Conservation (phyloP, 2,329 filamentous ascomycete genomes). For the Sporothrix phasma region DNA sequence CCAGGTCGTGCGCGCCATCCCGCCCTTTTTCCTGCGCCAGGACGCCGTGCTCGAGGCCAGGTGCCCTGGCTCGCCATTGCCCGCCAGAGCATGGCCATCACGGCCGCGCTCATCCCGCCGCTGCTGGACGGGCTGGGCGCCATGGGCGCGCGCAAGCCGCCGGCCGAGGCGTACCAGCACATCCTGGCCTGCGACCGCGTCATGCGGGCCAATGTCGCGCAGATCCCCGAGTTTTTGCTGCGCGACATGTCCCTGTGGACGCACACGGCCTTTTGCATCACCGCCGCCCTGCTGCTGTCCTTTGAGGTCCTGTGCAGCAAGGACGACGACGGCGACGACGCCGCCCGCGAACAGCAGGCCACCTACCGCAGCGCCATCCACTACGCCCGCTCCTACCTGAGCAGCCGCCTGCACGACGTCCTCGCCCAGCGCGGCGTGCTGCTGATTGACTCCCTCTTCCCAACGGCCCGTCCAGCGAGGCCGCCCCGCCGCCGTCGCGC, state of each 20-base stretch:
- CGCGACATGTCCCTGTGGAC: conserved; percentile 23
- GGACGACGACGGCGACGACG: neutral
- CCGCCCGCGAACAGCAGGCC: neutral
- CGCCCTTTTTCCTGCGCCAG: conserved; percentile 25
- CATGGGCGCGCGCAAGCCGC: conserved; percentile 22
- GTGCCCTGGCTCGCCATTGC: conserved; percentile 28
- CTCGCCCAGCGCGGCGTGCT: conserved; percentile 20
- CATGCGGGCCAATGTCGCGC: conserved; percentile 25
- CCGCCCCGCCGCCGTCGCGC: neutral
- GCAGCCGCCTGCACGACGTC: conserved; percentile 17
- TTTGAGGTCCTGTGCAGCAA: conserved; percentile 20
- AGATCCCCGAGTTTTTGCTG: conserved; percentile 22
- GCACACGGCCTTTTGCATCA: conserved; percentile 24
- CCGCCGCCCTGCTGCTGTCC: conserved; percentile 21
- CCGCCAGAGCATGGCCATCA: conserved; percentile 29
- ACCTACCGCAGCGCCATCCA: conserved; percentile 16
- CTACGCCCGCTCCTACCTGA: conserved; percentile 16
- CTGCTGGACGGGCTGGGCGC: conserved; percentile 26
- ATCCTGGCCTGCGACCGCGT: conserved; percentile 24
- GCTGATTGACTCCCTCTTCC: conserved; percentile 20
- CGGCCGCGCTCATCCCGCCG: conserved; percentile 28
- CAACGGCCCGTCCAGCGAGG: neutral
- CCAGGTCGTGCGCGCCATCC: conserved; percentile 25
- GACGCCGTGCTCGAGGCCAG: conserved; percentile 19
- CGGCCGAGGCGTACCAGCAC: conserved; percentile 24